These are phyloP conservation scores for Acacia crassicarpa DNA, from an alignment of 306 rosid species.

Conservation along the genomic window DNA sequence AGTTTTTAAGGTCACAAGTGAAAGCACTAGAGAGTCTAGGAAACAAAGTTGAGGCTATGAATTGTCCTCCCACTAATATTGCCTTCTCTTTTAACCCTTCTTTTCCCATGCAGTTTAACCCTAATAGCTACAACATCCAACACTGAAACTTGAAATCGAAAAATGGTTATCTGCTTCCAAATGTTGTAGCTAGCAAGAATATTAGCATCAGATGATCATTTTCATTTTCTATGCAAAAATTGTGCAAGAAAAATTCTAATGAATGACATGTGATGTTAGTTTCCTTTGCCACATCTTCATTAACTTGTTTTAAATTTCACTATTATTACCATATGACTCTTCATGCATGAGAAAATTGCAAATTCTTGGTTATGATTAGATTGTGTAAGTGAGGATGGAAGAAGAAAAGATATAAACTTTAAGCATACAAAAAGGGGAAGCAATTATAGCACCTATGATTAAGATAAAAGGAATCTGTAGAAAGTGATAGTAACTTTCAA, in stretches of 20 bases:
- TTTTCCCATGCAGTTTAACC: constrained; percentile 70
- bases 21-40: constrained; percentile 78
- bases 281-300: constrained; percentile 33
- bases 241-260: constrained; percentile 25
- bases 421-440: constrained; percentile 51
- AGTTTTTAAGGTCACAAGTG: constrained; percentile 85
- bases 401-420: constrained; percentile 26
- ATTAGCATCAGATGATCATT: constrained; percentile 27
- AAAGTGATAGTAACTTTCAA: constrained; percentile 46
- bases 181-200: not conserved
- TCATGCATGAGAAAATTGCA: constrained; percentile 20
- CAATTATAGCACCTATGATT: constrained; percentile 86
- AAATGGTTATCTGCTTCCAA: not conserved
- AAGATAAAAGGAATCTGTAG: constrained; percentile 58
- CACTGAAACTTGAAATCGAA: not conserved
- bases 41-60: constrained; percentile 68
- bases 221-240: constrained; percentile 28
- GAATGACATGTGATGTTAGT: constrained; percentile 29
- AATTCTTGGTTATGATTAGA: too few relatives aligned
- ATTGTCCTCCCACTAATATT: constrained; percentile 61
- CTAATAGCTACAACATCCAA: constrained; percentile 18
- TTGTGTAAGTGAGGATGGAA: not conserved
- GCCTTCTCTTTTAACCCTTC: constrained; percentile 95
- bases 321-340: constrained; percentile 6
- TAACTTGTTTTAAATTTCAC: constrained; percentile 27